Evolutionary conservation across 768 basidiomycete species (phyloP), one percentile per base, ranked within the genome.

Genomic region (Leccinum olivaceopallidum): DNA sequence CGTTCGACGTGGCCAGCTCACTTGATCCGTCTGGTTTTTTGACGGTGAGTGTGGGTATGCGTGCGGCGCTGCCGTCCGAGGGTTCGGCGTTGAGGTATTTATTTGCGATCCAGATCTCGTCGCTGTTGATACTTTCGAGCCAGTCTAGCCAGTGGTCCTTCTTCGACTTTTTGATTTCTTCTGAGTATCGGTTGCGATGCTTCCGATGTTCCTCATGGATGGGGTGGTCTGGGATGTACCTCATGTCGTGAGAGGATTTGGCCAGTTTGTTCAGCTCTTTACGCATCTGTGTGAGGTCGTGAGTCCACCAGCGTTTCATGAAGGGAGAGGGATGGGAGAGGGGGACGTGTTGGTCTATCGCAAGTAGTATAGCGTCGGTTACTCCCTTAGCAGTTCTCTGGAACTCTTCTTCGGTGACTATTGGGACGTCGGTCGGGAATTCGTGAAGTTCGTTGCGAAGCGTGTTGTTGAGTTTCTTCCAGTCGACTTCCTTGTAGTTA

Each of bases 131-230:
- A 1, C 37, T 42, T 3, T 67, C 61, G 0, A 67, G 57, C 62
- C 62, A 66, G 0, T 66, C 12, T 0, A 20, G 10, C 62, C 60
- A 67, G 44, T 66, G 63, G 1, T 52, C 48, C 2, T 18, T 59
- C 4, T 63, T 63, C 3, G 28, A 39, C 4, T 32, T 14, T 6
- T 63, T 63, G 5, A 63, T 50, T 2, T 37, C 16, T 12, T 60
- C 26, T 0, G 34, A 1, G 18, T 63, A 63, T 4, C 5, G 12
- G 34, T 60, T 60, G 1, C 26, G 2, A 5, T 20, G 12, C 1
- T 4, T 8, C 1, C n/a, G 5, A 18, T 55, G 26, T 3, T 12
- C 13, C 18, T 56, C 16, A 3, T 60, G 59, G 2, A 39, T 26
- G 0, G 36, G 48, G 16, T 60, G 59, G 20, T 60, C 4, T 22